phyloP scores from a whole-genome alignment of 2,329 filamentous ascomycete genomes.

The Colletotrichum sansevieriae region DNA sequence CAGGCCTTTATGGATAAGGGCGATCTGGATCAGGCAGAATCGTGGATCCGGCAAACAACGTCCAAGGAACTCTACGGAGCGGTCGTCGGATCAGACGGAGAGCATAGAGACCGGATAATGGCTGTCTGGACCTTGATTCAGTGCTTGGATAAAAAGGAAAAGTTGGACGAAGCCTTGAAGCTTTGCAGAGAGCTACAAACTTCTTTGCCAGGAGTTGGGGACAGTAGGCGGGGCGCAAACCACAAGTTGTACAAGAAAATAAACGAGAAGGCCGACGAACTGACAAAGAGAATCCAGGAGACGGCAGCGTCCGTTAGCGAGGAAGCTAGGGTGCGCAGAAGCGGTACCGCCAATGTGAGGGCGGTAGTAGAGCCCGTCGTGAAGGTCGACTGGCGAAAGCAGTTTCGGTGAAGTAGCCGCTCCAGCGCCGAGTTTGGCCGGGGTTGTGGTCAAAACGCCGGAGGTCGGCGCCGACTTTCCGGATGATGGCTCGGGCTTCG shows the following conservation, averaged over 20 bases:
- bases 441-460: too few species aligned
- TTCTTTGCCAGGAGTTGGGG: not conserved
- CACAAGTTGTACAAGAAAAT: not conserved
- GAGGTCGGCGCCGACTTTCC: too few species aligned
- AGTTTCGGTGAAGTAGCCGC: too few species aligned
- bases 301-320: too few species aligned
- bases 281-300: too few species aligned
- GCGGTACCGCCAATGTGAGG: too few species aligned
- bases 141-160: not conserved
- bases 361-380: too few species aligned
- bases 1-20: not conserved
- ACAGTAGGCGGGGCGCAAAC: not conserved
- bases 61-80: not conserved
- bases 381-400: too few species aligned
- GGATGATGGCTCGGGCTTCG: too few species aligned
- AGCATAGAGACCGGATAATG: not conserved
- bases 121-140: not conserved
- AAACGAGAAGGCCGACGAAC: not conserved
- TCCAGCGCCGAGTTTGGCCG: too few species aligned
- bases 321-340: too few species aligned
- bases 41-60: not conserved
- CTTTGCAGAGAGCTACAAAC: not conserved
- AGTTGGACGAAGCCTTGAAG: not conserved
- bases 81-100: not conserved
- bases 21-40: not conserved